Evolutionary conservation across 306 rosid genomes (phyloP), one percentile per base, ranked within the genome.

Genomic region (Hylodesmum podocarpum): DNA sequence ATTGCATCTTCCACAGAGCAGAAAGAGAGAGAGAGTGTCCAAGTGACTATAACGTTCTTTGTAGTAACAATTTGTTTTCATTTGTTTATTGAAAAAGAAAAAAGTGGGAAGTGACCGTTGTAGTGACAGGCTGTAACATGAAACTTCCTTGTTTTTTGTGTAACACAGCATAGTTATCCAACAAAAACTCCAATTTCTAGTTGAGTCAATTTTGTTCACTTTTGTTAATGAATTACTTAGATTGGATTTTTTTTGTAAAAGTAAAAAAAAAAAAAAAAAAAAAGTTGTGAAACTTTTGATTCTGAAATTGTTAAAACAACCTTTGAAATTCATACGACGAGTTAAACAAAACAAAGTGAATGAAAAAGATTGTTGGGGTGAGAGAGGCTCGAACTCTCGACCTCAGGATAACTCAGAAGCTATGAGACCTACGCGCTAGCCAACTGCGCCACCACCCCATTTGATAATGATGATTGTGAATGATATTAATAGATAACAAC

Each of bases 361-460:
- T 3, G 0, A 50, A 51, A 51, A 7, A 19, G 24, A 0, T 0
- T 0, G 6, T 0, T 86, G 94, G 90, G 89, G 87, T 86, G 89
- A 88, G 90, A 89, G 90, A 89, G 94, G 90, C 87, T 87, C 89
- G 87, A 87, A 87, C 91, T 87, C 94, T 85, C 91, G 94, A 85
- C 90, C 91, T 90, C 92, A 85, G 88, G 91, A 89, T 89, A 0
- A 79, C 93, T 85, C 93, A 46, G 34, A 41, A 70, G 89, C 90
- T 88, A 90, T 88, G 90, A 90, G 89, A 88, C 90, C 92, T 88
- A 84, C 92, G 87, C 89, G 89, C 95, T 88, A 88, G 87, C 95
- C 90, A 88, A 86, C 90, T 84, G 90, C 90, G 88, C 92, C 95
- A 86, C 92, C 89, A 88, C 89, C 90, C 88, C 89, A 0, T 0